A percentile compares a stretch with the other conserved stretches of the same genome.
These are phyloP conservation scores for Penicillium robsamsonii DNA, from an alignment of 495 filamentous ascomycete genomes.

Conservation along the genomic window DNA sequence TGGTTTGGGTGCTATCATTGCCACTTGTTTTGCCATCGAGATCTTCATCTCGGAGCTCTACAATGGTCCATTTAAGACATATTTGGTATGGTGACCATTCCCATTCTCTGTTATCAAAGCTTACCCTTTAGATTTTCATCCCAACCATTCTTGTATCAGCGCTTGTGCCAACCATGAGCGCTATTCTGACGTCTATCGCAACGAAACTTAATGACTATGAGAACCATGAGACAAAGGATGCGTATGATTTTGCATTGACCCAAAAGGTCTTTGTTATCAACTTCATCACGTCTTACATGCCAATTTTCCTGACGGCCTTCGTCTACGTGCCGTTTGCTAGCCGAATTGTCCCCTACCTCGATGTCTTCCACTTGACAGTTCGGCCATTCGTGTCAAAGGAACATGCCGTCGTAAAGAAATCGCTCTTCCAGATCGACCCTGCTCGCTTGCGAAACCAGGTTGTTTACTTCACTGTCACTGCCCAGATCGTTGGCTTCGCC, in stretches of 20 bases:
- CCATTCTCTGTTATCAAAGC: background rate
- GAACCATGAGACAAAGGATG: constrained; percentile 84
- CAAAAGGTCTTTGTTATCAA: constrained; percentile 94
- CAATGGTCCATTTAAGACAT: constrained; percentile 79
- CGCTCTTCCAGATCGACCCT: constrained; percentile 78
- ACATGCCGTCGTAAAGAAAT: constrained; percentile 55
- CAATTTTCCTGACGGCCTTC: constrained; percentile 90
- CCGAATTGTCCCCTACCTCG: constrained; percentile 82
- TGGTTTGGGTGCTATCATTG: constrained; percentile 77
- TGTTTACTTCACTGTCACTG: constrained; percentile 95
- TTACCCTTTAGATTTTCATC: constrained; percentile 64
- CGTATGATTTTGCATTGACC: constrained; percentile 77
- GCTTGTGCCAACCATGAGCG: constrained; percentile 72
- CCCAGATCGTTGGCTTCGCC: constrained; percentile 83
- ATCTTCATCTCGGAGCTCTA: constrained; percentile 96
- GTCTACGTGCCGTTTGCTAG: constrained; percentile 94
- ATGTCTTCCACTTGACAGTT: constrained; percentile 78
- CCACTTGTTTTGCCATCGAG: constrained; percentile 88
- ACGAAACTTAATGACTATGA: constrained; percentile 79
- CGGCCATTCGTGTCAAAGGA: constrained; percentile 71
- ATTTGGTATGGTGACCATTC: constrained; percentile 60
- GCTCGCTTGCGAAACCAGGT: constrained; percentile 84
- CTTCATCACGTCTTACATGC: constrained; percentile 94
- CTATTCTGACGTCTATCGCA: constrained; percentile 73
- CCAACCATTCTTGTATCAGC: constrained; percentile 84